Evolutionary conservation across 2,329 filamentous ascomycete species (phyloP).

Genomic region (Xylaria digitata): DNA sequence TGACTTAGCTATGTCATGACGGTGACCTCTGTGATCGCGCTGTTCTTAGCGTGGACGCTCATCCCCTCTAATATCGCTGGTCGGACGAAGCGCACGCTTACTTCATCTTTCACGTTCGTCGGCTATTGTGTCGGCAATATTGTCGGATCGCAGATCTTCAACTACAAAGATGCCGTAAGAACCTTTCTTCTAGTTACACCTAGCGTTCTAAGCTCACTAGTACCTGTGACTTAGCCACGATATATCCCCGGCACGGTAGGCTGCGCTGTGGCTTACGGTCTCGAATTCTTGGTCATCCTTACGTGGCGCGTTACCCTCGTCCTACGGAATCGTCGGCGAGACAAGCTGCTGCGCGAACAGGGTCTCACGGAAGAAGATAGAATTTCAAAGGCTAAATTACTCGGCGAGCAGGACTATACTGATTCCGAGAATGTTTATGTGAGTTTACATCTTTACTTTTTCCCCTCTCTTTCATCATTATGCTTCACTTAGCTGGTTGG

Average conservation of each 20-base stretch:
- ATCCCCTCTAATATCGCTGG: constrained; percentile 60
- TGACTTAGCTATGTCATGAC: constrained; percentile 50
- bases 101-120: constrained; percentile 58
- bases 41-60: constrained; percentile 52
- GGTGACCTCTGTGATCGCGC: constrained; percentile 49
- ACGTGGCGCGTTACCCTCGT: constrained; percentile 56
- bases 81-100: constrained; percentile 59
- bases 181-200: not conserved
- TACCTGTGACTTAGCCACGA: constrained; percentile 49
- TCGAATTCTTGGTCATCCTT: constrained; percentile 53
- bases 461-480: not conserved
- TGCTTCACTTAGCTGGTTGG: not conserved
- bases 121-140: constrained; percentile 62
- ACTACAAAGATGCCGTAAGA: constrained; percentile 54
- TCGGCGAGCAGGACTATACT: constrained; percentile 53
- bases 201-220: constrained; percentile 8
- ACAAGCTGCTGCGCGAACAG: constrained; percentile 45
- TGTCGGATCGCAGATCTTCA: constrained; percentile 60
- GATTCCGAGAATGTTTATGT: constrained; percentile 55
- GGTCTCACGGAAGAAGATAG: constrained; percentile 53
- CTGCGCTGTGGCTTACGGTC: constrained; percentile 54
- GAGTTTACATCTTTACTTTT: constrained; percentile 29
- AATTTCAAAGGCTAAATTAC: constrained; percentile 47
- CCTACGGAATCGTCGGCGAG: constrained; percentile 53
- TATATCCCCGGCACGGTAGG: constrained; percentile 57